These are phyloP conservation scores for Alternaria ethzedia DNA, from an alignment of 2,329 filamentous ascomycete genomes.

Conservation along the genomic window DNA sequence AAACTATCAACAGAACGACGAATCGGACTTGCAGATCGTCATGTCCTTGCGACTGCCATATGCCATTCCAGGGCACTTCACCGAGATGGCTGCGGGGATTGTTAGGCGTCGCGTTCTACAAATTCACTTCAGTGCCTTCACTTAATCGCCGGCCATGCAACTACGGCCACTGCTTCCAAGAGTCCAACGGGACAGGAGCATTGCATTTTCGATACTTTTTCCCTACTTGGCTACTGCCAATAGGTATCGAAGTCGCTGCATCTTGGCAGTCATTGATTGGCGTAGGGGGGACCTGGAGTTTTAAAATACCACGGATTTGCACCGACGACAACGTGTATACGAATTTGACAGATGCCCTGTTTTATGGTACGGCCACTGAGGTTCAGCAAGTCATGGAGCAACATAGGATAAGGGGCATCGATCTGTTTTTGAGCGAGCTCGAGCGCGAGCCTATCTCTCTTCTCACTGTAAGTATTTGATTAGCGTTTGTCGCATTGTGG, in stretches of 20 bases:
- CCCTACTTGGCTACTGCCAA: background rate
- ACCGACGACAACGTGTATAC: no score
- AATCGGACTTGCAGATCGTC: background rate
- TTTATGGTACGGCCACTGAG: no score
- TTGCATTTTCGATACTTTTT: background rate
- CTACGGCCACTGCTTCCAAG: background rate
- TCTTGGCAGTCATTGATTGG: background rate
- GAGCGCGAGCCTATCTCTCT: no score
- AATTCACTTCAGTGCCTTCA: background rate
- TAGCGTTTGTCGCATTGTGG: no score
- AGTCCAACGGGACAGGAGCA: fast-evolving
- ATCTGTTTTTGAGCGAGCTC: no score
- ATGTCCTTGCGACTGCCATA: background rate
- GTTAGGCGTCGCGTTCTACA: background rate
- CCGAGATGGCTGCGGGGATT: background rate
- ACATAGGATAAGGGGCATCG: no score
- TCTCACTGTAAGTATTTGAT: no score
- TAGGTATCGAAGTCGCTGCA: background rate
- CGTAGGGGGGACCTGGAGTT: background rate
- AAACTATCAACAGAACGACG: no score
- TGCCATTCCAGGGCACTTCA: background rate
- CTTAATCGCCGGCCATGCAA: background rate
- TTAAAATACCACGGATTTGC: background rate
- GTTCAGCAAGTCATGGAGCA: no score
- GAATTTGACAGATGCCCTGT: no score